Base-by-base conservation (phyloP, 805 yeast species). In the Barnettozyma pratensis region DNA sequence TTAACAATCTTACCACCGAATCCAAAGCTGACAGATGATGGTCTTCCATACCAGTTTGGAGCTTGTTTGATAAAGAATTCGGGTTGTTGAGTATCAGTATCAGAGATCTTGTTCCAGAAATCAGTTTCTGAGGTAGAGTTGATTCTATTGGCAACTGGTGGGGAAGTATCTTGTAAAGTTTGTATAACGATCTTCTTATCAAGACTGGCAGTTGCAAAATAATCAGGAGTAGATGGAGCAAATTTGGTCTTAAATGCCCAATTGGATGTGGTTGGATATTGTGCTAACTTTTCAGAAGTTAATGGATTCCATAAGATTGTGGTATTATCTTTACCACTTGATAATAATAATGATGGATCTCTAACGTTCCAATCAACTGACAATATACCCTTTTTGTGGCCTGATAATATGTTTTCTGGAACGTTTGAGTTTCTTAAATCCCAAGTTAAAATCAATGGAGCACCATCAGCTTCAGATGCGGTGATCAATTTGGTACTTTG, bases 361-460 rank as follows among this genome's bases (percentile, higher is more conserved):
- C 81, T 84, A 41, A 72, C 66, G 67, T 97, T 89, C 99, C 99
- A 94, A 64, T 94, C 97, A 48, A 94, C 70, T 7, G 96, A 87
- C 46, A 92, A 68, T 19, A 94, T 83, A 37, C 98, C 99, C 67
- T 86, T 85, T 43, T 80, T 77, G 65, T 92, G 98, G 48, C 97
- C 97, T 42, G 67, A 69, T 59, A 91, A 67, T 35, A 85, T 72
- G 50, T 69, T 70, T 62, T 88, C 90, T 7, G 99, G 99, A n/a
- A 85, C 88, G 60, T 86, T 85, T 30, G 96, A 82, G 64, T 94
- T 92, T 67, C 97, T 81, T 63, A 94, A 76, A 71, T 94, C 97
- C 99, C 99, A 94, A 12, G 92, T 74, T 54, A 89, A 70, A 47
- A 94, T 81, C 32, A 86, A 76, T 10, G 99, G 96, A 44, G 80